Percentiles rank a stretch among this genome's conserved stretches.
phyloP scores from a whole-genome alignment of 441 rosid species.

The Sinapis alba region DNA sequence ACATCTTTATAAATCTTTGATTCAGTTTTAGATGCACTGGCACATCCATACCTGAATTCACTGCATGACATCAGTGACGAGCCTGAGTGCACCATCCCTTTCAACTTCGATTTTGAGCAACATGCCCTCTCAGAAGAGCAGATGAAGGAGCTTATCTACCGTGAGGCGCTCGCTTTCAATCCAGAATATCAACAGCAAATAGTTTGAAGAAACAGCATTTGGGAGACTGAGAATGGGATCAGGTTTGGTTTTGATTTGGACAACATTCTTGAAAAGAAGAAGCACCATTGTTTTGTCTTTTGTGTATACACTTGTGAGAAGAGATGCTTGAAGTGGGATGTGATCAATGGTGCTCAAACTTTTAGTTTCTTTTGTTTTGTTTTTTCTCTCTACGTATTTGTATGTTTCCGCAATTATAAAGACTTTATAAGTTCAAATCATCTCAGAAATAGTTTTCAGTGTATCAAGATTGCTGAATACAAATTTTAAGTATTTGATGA shows the following conservation, averaged over 20 bases:
- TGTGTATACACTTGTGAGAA: slow-evolving; percentile 34
- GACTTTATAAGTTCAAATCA: background rate
- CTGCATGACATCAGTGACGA: slow-evolving; percentile 88
- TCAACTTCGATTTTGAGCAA: slow-evolving; percentile 87
- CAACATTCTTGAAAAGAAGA: slow-evolving; percentile 7
- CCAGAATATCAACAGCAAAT: slow-evolving; percentile 66
- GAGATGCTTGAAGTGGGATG: slow-evolving; percentile 19
- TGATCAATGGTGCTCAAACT: slow-evolving; percentile 22
- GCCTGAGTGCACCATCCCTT: slow-evolving; percentile 78
- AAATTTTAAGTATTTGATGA: background rate
- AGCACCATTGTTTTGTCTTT: slow-evolving; percentile 31
- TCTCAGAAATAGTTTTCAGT: slow-evolving; percentile 24
- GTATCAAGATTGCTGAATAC: background rate
- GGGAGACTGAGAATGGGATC: background rate
- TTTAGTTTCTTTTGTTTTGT: background rate
- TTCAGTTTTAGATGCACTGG: slow-evolving; percentile 83
- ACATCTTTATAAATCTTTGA: slow-evolving; percentile 15
- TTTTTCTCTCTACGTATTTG: slow-evolving; percentile 14
- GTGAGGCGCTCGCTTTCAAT: slow-evolving; percentile 90
- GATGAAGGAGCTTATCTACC: slow-evolving; percentile 85
- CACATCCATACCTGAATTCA: slow-evolving; percentile 81
- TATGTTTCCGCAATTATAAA: slow-evolving; percentile 26
- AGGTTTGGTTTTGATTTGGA: slow-evolving; percentile 12
- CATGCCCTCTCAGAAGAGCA: slow-evolving; percentile 80
- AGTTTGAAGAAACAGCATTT: slow-evolving; percentile 6